These are phyloP conservation scores for Eucalyptus curtisii DNA, from an alignment of 345 rosid genomes.

Conservation along the genomic window DNA sequence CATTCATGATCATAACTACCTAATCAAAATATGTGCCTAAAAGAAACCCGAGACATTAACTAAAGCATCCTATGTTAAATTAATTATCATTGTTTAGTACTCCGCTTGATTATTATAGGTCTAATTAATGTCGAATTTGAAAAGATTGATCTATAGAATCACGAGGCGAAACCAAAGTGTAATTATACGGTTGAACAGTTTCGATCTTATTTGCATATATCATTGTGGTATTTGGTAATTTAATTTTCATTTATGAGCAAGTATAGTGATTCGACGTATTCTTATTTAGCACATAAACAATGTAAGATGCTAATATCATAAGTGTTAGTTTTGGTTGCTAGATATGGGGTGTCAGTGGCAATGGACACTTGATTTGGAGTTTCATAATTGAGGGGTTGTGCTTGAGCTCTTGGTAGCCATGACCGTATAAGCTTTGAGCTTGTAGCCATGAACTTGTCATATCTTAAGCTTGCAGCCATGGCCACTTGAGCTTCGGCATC, in stretches of 20 bases:
- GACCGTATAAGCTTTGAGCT: background rate
- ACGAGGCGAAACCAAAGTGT: accelerated
- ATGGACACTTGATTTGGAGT: background rate
- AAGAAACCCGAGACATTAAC: background rate
- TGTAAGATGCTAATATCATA: background rate
- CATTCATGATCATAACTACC: no score
- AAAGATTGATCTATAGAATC: background rate
- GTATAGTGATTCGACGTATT: background rate
- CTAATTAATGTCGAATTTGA: no score
- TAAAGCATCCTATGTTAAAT: background rate
- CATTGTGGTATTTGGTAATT: background rate
- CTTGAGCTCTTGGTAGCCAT: background rate
- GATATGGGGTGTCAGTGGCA: accelerated
- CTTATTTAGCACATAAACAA: background rate
- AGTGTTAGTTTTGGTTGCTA: background rate
- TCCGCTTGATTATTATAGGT: background rate
- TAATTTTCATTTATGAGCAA: background rate
- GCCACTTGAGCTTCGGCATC: background rate
- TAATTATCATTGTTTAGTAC: background rate
- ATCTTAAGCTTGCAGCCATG: background rate
- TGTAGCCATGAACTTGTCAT: background rate
- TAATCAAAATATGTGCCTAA: background rate
- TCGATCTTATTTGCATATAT: background rate
- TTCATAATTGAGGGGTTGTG: accelerated
- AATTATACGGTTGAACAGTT: background rate